Base-by-base conservation (phyloP, 345 rosid species). In the Camelina hispida region DNA sequence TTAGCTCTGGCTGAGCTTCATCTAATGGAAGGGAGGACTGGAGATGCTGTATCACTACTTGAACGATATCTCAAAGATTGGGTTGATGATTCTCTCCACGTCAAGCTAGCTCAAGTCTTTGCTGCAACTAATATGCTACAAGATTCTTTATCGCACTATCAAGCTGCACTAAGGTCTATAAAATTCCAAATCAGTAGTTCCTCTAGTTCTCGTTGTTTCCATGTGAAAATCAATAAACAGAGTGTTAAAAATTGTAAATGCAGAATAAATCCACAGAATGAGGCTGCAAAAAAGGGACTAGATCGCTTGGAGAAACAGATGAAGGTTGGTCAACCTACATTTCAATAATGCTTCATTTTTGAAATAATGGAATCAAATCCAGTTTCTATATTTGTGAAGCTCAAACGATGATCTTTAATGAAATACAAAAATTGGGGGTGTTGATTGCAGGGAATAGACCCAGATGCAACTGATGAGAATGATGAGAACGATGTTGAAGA, bases 31-130 rank as follows among this genome's bases (percentile, higher is more conserved):
- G 99, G 99, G 38, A 87, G 94, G 77, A 89, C 84, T 69, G 91
- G 89, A 55, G 99, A 95, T 80, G 99, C 99, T 9, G 91, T 90
- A 44, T 89, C 96, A 57, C 82, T 95, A 66, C 98, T 95, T n/a
- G 91, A 95, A 81, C 84, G 94, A 28, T 95, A 92, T 82, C 93
- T 95, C 40, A 89, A 95, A 85, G 97, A 92, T 66, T 95, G 98
- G 98, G 93, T 94, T 69, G 99, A 95, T 80, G 99, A 92, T 70
- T 92, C 96, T 70, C 96, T 92, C 83, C 99, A 95, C 76, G 94
- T 92, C 69, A 95, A 92, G 83, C 69, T 95, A 82, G 98, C 99
- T 81, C 96, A 95, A 88, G 96, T 95, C 48, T 90, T 89, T 85
- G 89, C 98, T 34, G 87, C 90, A 8, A 93, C 96, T 43, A 85